Evolutionary conservation across 257 asterid species (phyloP), one percentile per base, ranked within the genome.

Genomic region (Vinca minor): DNA sequence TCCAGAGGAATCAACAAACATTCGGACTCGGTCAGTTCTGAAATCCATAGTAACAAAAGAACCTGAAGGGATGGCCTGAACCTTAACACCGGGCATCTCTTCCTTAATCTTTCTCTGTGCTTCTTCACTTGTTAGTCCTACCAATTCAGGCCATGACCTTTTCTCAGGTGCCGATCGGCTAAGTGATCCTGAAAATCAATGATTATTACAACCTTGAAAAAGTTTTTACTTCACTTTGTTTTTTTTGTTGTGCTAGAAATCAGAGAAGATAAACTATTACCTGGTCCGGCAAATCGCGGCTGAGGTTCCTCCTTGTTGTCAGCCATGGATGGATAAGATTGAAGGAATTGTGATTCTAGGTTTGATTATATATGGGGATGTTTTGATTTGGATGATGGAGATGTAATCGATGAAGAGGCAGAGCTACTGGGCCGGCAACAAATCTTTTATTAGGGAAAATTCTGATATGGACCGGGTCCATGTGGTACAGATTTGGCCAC

Each of bases 121-220:
- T 81, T 71, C 87, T 72, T 77, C 85, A 46, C 73, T 74, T 23
- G 82, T 50, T 45, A 69, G 57, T 28, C 91, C 91, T 0, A 81
- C 81, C 76, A 84, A 36, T 57, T 81, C 87, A 3, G 87, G 87
- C 91, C 91, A 84, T 23, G 77, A 67, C 47, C 56, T 69, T 60
- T 72, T 81, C 66, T 53, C 77, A 35, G 62, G 46, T 29, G 14
- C 14, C 31, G 50, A 12, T 17, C 15, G n/a, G 11, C 36, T 68
- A 32, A 23, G 10, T 35, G 49, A 63, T 35, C 60, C 70, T 57
- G 67, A 10, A 3, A 7, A 21, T 2, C 13, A 18, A 46, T n/a
- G 25, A 18, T 46, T 4, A 44, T 42, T 38, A 38, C 21, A 0
- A 0, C 49, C 23, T 7, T 1, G 35, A 8, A 41, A 54, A 17